Conservation (phyloP, 768 basidiomycete species). For the Lactarius sp. region DNA sequence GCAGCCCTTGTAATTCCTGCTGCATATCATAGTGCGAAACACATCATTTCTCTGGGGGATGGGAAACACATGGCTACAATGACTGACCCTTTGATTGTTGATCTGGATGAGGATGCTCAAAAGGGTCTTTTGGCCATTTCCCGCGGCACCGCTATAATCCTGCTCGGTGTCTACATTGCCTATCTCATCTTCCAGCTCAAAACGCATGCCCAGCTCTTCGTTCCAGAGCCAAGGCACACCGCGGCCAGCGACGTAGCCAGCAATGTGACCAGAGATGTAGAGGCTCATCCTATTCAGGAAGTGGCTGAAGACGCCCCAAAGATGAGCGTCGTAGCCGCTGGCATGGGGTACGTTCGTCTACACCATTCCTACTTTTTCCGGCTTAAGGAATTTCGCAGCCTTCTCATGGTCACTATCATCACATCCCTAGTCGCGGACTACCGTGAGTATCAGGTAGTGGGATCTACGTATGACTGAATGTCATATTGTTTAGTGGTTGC, state of each 20-base stretch:
- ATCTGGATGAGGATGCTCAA: conserved; percentile 27
- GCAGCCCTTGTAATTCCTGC: conserved; percentile 84
- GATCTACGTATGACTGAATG: conserved; percentile 2
- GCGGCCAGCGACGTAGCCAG: no score
- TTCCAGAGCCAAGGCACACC: conserved; percentile 12
- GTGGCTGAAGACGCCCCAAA: conserved; percentile 40
- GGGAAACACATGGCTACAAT: conserved; percentile 5
- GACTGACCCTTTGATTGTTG: conserved; percentile 24
- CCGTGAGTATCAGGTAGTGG: conserved; percentile 43
- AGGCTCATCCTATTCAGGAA: conserved; percentile 13
- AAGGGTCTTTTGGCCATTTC: conserved; percentile 70
- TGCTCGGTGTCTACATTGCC: conserved; percentile 67
- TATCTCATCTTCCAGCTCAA: conserved; percentile 39
- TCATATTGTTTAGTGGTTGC: conserved; percentile 57
- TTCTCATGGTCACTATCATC: conserved; percentile 69
- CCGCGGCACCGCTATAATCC: conserved; percentile 71
- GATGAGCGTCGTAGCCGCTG: conserved; percentile 73
- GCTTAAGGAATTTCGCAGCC: conserved; percentile 35
- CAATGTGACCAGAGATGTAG: background rate
- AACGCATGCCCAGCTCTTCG: conserved; percentile 65
- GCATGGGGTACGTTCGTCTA: conserved; percentile 38
- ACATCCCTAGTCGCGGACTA: conserved; percentile 91
- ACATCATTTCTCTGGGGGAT: background rate
- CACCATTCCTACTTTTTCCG: background rate
- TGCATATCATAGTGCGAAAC: conserved; percentile 59